phyloP scores from a whole-genome alignment of 768 basidiomycete species.

The Mycena epipterygia region DNA sequence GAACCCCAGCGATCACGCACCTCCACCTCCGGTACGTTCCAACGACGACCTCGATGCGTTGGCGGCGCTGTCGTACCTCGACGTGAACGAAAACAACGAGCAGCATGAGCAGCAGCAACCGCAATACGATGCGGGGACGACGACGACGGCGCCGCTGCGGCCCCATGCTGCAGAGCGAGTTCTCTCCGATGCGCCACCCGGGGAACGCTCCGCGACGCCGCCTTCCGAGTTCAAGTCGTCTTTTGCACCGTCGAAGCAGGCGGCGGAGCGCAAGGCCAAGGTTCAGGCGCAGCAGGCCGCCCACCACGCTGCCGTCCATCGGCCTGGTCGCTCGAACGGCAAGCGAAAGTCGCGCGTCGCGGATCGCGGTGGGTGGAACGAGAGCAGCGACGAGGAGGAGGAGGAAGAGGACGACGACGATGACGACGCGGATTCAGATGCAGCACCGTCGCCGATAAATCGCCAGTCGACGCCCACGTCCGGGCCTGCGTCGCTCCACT shows the following conservation, averaged over 20 bases:
- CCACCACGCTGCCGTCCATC: constrained; percentile 80
- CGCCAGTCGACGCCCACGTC: constrained; percentile 45
- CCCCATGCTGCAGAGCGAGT: constrained; percentile 46
- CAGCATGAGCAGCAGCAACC: constrained; percentile 48
- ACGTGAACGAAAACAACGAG: constrained; percentile 56
- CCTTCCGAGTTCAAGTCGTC: constrained; percentile 78
- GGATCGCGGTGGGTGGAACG: constrained; percentile 72
- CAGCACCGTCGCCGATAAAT: constrained; percentile 48
- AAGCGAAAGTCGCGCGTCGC: constrained; percentile 73
- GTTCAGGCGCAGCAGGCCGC: constrained; percentile 88
- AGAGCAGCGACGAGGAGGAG: constrained; percentile 87
- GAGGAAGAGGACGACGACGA: constrained; percentile 87
- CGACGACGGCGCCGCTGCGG: constrained; percentile 53
- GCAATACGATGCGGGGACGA: constrained; percentile 41
- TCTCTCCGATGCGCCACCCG: not conserved
- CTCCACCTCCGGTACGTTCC: constrained; percentile 29
- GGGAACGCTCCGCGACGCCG: constrained; percentile 33
- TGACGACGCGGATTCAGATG: constrained; percentile 79
- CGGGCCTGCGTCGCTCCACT: constrained; percentile 38
- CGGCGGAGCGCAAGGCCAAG: constrained; percentile 88
- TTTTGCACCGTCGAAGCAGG: constrained; percentile 88
- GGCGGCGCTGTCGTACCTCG: constrained; percentile 84
- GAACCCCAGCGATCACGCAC: constrained; percentile 24
- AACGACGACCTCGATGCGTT: constrained; percentile 80
- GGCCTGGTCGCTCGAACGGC: constrained; percentile 77